Percentiles rank a stretch among this genome's conserved stretches.
Conservation (phyloP, 2,329 filamentous ascomycete species). For the Penicillium sp. region DNA sequence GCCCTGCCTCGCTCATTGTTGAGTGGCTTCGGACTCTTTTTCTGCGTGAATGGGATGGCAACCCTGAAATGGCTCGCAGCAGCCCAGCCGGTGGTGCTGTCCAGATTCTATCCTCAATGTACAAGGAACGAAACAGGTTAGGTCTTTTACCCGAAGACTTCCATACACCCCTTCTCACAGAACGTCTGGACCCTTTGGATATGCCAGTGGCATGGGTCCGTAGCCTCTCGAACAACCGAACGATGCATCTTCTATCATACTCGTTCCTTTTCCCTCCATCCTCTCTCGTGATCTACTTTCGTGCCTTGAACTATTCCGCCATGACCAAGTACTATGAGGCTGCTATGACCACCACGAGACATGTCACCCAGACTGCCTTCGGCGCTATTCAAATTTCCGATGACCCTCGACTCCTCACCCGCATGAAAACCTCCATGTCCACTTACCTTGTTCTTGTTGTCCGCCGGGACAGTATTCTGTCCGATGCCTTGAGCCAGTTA, state of each 20-base stretch:
- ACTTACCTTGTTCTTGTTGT: slow-evolving; percentile 71
- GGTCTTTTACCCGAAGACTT: slow-evolving; percentile 69
- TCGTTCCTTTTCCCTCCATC: slow-evolving; percentile 75
- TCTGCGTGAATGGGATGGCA: slow-evolving; percentile 76
- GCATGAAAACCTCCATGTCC: slow-evolving; percentile 64
- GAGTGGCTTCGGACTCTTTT: slow-evolving; percentile 63
- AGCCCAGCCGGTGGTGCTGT: slow-evolving; percentile 74
- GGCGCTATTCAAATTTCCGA: slow-evolving; percentile 50
- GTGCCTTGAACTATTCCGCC: slow-evolving; percentile 78
- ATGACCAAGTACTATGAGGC: slow-evolving; percentile 81
- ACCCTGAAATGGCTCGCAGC: slow-evolving; percentile 65
- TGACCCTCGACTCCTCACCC: slow-evolving; percentile 60
- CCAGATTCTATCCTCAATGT: slow-evolving; percentile 68
- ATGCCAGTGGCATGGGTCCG: slow-evolving; percentile 71
- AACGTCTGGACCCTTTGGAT: slow-evolving; percentile 70
- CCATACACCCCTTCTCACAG: slow-evolving; percentile 70
- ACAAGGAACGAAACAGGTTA: slow-evolving; percentile 67
- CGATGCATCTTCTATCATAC: slow-evolving; percentile 73
- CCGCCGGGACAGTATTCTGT: slow-evolving; percentile 63
- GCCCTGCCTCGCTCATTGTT: slow-evolving; percentile 36
- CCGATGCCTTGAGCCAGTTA: slow-evolving; percentile 79
- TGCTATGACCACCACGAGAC: slow-evolving; percentile 51
- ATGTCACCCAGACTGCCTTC: slow-evolving; percentile 48
- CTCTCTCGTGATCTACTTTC: slow-evolving; percentile 76
- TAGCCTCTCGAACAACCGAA: slow-evolving; percentile 60